phyloP scores from a whole-genome alignment of 345 rosid species.

The Linum lewisii region DNA sequence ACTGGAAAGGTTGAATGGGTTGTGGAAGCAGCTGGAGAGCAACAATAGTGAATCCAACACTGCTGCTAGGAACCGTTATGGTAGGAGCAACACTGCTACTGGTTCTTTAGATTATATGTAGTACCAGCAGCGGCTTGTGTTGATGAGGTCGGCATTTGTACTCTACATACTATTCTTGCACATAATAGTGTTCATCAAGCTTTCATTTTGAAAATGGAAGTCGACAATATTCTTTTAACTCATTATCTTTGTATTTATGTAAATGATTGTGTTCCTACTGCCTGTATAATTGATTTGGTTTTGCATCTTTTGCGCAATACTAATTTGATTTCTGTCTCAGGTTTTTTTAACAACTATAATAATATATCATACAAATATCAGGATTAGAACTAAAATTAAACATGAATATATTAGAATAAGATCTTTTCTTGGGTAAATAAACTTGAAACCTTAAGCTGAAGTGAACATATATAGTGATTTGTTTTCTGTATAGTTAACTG shows the following conservation, averaged over 20 bases:
- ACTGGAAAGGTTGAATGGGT: conserved; percentile 57
- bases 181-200: conserved; percentile 70
- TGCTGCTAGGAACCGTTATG: conserved; percentile 57
- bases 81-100: conserved; percentile 49
- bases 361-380: too few species aligned
- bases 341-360: too few species aligned
- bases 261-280: not conserved
- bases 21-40: conserved; percentile 51
- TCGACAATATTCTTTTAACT: not conserved
- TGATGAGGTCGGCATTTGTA: conserved; percentile 80
- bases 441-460: too few species aligned
- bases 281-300: not conserved
- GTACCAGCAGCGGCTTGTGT: conserved; percentile 54
- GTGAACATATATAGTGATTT: too few species aligned
- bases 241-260: not conserved
- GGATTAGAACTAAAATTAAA: too few species aligned
- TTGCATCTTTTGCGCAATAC: too few species aligned
- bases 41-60: conserved; percentile 48
- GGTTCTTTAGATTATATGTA: conserved; percentile 38
- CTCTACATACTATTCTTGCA: conserved; percentile 71
- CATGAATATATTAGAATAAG: too few species aligned
- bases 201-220: conserved; percentile 61
- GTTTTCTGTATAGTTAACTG: too few species aligned
- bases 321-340: too few species aligned
- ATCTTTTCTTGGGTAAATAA: too few species aligned